Conservation (phyloP, 768 basidiomycete genomes). For the Russula ochroleuca region DNA sequence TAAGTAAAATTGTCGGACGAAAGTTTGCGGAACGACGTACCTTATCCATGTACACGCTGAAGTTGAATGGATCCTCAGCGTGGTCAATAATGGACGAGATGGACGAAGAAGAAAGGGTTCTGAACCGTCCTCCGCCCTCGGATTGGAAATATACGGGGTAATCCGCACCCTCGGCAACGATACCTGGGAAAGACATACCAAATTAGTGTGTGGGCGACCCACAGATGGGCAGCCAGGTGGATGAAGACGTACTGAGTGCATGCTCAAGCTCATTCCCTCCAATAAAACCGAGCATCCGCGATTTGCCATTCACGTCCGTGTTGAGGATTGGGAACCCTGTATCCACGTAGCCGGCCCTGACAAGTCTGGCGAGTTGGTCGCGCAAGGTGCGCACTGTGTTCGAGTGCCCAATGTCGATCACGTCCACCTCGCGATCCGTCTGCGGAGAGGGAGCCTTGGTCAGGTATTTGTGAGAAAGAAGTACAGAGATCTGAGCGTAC, state of each 20-base stretch:
- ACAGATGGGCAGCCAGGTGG: background rate
- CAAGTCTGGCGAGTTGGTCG: constrained; percentile 58
- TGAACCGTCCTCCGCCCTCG: constrained; percentile 34
- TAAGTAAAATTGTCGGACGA: background rate
- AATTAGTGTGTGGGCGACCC: constrained; percentile 1
- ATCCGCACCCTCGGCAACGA: constrained; percentile 71
- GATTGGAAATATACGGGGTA: constrained; percentile 63
- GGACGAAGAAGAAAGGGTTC: constrained; percentile 48
- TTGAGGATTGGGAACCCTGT: constrained; percentile 84
- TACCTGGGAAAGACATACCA: constrained; percentile 40
- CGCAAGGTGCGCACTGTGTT: constrained; percentile 79
- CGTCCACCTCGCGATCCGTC: constrained; percentile 62
- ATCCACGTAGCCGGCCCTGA: constrained; percentile 62
- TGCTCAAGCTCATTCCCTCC: constrained; percentile 93
- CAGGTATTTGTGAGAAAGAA: background rate
- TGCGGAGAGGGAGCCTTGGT: constrained; percentile 33
- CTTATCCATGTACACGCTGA: constrained; percentile 88
- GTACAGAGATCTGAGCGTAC: constrained; percentile 42
- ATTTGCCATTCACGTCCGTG: constrained; percentile 42
- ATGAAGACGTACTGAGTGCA: constrained; percentile 60
- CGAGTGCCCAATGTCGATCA: constrained; percentile 62
- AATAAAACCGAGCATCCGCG: constrained; percentile 83
- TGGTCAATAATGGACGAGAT: constrained; percentile 48
- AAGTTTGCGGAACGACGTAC: constrained; percentile 36
- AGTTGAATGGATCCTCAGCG: constrained; percentile 61